Conservation (phyloP, 305 asterid species). For the Stenogyne calaminthoides region DNA sequence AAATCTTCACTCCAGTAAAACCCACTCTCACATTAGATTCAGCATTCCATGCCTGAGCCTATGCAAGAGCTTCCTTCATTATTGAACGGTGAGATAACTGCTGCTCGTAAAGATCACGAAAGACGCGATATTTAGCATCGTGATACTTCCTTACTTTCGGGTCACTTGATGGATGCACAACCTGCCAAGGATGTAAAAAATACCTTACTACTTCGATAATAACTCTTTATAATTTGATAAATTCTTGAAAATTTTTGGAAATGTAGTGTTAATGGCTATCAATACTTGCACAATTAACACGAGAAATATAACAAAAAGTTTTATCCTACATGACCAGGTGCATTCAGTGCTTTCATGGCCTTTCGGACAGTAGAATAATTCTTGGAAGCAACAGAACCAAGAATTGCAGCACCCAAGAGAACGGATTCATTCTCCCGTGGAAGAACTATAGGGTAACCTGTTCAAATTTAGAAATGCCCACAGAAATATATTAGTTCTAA, state of each 20-base stretch:
- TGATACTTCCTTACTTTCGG: slow-evolving; percentile 77
- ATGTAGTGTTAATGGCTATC: not conserved
- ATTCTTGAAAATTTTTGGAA: not conserved
- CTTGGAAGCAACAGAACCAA: slow-evolving; percentile 97
- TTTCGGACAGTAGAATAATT: slow-evolving; percentile 62
- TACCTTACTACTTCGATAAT: not conserved
- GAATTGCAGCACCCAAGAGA: slow-evolving; percentile 94
- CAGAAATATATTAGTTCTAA: slow-evolving; percentile 11
- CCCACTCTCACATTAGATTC: not conserved
- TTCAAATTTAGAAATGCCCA: slow-evolving; percentile 20
- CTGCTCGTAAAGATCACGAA: slow-evolving; percentile 81
- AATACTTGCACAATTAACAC: not conserved
- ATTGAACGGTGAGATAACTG: slow-evolving; percentile 75
- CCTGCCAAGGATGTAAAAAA: slow-evolving; percentile 46
- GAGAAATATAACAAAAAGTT: slow-evolving; percentile 4
- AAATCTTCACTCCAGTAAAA: slow-evolving; percentile 2
- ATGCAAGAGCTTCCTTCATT: slow-evolving; percentile 72
- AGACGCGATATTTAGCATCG: slow-evolving; percentile 81
- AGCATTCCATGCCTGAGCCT: slow-evolving; percentile 16
- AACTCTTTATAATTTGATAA: not conserved
- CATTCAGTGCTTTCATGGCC: slow-evolving; percentile 90
- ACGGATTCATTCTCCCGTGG: slow-evolving; percentile 95
- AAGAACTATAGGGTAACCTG: slow-evolving; percentile 85
- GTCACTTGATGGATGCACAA: slow-evolving; percentile 76
- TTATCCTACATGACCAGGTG: slow-evolving; percentile 81